phyloP scores from a whole-genome alignment of 768 basidiomycete species.

The Chiua virens region DNA sequence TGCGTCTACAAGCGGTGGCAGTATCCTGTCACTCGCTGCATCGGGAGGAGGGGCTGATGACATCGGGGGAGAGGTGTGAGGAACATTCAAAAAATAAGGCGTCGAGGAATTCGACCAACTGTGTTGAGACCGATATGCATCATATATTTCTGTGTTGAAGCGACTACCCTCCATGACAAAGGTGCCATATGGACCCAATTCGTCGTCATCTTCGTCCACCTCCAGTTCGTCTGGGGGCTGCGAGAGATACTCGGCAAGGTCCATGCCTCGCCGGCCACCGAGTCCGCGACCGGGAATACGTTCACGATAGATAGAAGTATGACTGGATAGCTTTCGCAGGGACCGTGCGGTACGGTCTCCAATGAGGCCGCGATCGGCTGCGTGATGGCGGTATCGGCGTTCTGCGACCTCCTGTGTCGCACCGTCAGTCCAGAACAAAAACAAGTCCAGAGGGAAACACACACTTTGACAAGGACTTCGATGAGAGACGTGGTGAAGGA shows the following conservation, averaged over 20 bases:
- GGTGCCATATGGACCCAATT: slow-evolving; percentile 45
- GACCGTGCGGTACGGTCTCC: slow-evolving; percentile 66
- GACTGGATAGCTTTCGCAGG: slow-evolving; percentile 55
- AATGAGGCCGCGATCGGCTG: slow-evolving; percentile 57
- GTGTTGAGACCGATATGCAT: slow-evolving; percentile 52
- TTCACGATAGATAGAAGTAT: slow-evolving; percentile 55
- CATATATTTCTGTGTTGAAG: slow-evolving; percentile 60
- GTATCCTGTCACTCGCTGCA: slow-evolving; percentile 20
- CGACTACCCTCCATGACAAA: slow-evolving; percentile 52
- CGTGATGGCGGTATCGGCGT: slow-evolving; percentile 53
- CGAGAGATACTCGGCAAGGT: slow-evolving; percentile 53
- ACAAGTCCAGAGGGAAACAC: slow-evolving; percentile 26
- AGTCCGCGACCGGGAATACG: slow-evolving; percentile 38
- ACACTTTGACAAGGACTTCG: slow-evolving; percentile 77
- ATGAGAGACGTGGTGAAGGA: slow-evolving; percentile 75
- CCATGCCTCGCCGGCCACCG: slow-evolving; percentile 30
- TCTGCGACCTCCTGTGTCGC: slow-evolving; percentile 69
- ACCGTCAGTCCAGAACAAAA: slow-evolving; percentile 1
- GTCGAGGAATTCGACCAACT: slow-evolving; percentile 29
- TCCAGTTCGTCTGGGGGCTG: slow-evolving; percentile 56
- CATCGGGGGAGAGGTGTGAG: slow-evolving; percentile 28
- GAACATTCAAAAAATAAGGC: slow-evolving; percentile 22
- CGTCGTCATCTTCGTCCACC: slow-evolving; percentile 68
- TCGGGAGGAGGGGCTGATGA: slow-evolving; percentile 27
- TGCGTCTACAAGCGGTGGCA: slow-evolving; percentile 30